Conservation (phyloP, 1,284 basidiomycete species). For the Bjerkandera adusta region DNA sequence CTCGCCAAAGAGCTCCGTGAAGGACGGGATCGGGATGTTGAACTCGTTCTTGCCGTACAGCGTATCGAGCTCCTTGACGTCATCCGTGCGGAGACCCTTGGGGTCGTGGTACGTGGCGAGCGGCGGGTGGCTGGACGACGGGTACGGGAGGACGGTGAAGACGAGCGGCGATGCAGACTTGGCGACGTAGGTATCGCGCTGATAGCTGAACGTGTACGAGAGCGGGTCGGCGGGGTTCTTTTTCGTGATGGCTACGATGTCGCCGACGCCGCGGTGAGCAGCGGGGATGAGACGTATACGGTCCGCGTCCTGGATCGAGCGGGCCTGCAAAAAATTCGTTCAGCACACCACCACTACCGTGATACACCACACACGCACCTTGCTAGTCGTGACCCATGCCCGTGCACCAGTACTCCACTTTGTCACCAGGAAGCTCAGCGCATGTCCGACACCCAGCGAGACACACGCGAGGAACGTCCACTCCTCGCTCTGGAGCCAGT, state of each 20-base stretch:
- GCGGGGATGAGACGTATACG: slow-evolving; percentile 85
- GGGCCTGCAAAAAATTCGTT: slow-evolving; percentile 49
- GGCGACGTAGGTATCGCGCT: slow-evolving; percentile 92
- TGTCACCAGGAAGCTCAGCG: slow-evolving; percentile 90
- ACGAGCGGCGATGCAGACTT: slow-evolving; percentile 54
- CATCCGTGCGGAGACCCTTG: slow-evolving; percentile 38
- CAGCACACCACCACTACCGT: slow-evolving; percentile 2
- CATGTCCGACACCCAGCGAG: slow-evolving; percentile 82
- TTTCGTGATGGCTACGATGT: slow-evolving; percentile 80
- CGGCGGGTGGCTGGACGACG: slow-evolving; percentile 73
- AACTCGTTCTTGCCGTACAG: slow-evolving; percentile 93
- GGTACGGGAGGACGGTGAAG: slow-evolving; percentile 89
- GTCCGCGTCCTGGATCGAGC: slow-evolving; percentile 70
- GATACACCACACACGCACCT: slow-evolving; percentile 40
- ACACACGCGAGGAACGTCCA: slow-evolving; percentile 96
- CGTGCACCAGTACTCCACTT: slow-evolving; percentile 86
- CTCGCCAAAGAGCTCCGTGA: slow-evolving; percentile 85
- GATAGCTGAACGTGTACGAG: slow-evolving; percentile 90
- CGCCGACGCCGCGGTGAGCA: slow-evolving; percentile 86
- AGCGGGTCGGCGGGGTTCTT: slow-evolving; percentile 53
- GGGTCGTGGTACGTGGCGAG: slow-evolving; percentile 69
- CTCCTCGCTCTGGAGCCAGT: slow-evolving; percentile 90
- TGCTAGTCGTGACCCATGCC: slow-evolving; percentile 75
- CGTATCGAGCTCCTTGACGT: slow-evolving; percentile 47
- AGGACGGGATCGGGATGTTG: slow-evolving; percentile 92